These are phyloP conservation scores for Ceratocystis papillata DNA, from an alignment of 2,329 filamentous ascomycete genomes.

Conservation along the genomic window DNA sequence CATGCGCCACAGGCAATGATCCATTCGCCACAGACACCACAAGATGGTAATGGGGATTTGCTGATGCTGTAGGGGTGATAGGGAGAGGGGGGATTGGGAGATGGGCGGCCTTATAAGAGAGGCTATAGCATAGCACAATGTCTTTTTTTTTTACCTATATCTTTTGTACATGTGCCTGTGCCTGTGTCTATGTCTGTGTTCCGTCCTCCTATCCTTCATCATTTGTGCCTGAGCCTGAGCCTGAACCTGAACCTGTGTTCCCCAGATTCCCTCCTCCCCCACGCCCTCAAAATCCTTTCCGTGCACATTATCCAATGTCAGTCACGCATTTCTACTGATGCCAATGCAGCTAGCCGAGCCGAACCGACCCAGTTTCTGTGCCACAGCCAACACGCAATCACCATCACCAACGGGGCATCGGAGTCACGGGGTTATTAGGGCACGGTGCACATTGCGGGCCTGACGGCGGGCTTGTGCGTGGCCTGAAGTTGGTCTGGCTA, in stretches of 20 bases:
- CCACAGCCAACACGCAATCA: neutral
- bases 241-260: neutral
- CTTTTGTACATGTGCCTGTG: too few species aligned
- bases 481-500: too few species aligned
- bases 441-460: neutral
- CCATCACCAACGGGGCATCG: neutral
- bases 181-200: too few species aligned
- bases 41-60: conserved; percentile 58
- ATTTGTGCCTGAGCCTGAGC: too few species aligned
- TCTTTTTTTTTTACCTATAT: neutral
- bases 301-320: neutral
- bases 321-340: neutral
- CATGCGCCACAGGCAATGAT: conserved; percentile 67
- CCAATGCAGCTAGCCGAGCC: conserved; percentile 3
- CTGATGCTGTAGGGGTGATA: conserved; percentile 45
- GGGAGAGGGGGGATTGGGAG: neutral
- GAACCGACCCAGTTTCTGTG: neutral
- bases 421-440: neutral
- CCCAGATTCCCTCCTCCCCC: neutral
- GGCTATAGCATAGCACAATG: neutral
- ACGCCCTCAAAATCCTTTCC: conserved; percentile 1
- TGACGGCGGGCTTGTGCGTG: too few species aligned
- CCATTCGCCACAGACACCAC: conserved; percentile 54
- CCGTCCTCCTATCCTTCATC: neutral
- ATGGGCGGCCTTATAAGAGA: neutral